Base-by-base conservation (phyloP, 1,284 basidiomycete genomes). In the Cystobasidium sp. region DNA sequence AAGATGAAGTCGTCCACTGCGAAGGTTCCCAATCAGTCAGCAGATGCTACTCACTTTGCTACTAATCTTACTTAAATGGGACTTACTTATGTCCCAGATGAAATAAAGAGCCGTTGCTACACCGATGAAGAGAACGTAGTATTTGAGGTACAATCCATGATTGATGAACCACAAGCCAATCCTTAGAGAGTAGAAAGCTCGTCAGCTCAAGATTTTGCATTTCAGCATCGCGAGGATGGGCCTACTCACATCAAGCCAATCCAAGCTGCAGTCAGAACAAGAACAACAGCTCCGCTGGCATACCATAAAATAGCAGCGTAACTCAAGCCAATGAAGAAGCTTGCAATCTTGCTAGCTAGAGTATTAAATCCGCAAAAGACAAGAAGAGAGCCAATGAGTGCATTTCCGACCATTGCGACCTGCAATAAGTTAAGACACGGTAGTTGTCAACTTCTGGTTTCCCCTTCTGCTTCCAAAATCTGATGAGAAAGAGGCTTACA, bases 301-400 rank as follows among this genome's bases (percentile, higher is more conserved):
- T 69, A 68, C 72, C 72, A 74, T 9, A 74, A 41, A 9, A 73
- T 73, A 96, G 86, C 0, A 93, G 97, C 79, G 84, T 96, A 97
- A 82, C 95, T 92, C 24, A 85, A 89, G 6, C 89, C 92, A 46
- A 98, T 85, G 18, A 92, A 89, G 46, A 97, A 84, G 58, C 88
- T 89, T 0, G 93, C 94, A 65, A 97, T 83, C 83, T 97, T 97
- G 83, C 90, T 92, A 1, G 96, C 96, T 78, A 93, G 89, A 64
- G 92, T 94, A 82, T 98, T 90, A 82, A 97, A 98, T 0, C 81
- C 94, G 78, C 93, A 96, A 6, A 93, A 88, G 76, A 97, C 94
- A 37, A 97, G 85, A 62, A 87, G 88, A 0, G 93, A 94, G 24
- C 96, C 96, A 75, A 97, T 95, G 80, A 97, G 47, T 16, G 65